Evolutionary conservation across 441 rosid genomes (phyloP).

Genomic region (Euphorbia neoarborescens): DNA sequence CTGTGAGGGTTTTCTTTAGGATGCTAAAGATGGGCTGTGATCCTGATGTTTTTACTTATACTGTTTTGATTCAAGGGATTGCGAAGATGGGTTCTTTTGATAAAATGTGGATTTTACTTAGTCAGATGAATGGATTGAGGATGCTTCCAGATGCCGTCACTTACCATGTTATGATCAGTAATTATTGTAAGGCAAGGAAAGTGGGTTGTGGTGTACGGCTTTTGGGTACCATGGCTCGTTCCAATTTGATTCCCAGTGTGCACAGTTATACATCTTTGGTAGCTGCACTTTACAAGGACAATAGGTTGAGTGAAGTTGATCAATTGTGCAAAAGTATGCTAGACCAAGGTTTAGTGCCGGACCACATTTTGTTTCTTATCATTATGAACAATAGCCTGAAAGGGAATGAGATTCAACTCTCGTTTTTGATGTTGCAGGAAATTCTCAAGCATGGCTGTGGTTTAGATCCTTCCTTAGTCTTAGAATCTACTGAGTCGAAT

Average conservation of each 20-base stretch:
- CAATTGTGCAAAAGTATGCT: conserved; percentile 42
- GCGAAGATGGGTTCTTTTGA: conserved; percentile 38
- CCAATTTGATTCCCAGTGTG: conserved; percentile 32
- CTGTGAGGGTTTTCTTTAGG: conserved; percentile 40
- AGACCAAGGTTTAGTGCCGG: conserved; percentile 45
- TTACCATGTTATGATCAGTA: conserved; percentile 42
- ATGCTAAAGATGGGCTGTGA: conserved; percentile 47
- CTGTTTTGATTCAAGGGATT: conserved; percentile 50
- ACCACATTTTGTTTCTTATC: conserved; percentile 45
- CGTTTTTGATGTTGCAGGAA: conserved; percentile 36
- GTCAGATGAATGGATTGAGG: conserved; percentile 35
- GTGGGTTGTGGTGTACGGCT: conserved; percentile 41
- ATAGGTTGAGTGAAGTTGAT: conserved; percentile 32
- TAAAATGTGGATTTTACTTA: conserved; percentile 35
- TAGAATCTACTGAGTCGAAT: conserved; percentile 20
- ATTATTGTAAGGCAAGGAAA: conserved; percentile 46
- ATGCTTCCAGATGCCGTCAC: conserved; percentile 36
- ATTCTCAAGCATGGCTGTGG: conserved; percentile 44
- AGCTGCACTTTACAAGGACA: conserved; percentile 38
- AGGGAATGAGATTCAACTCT: conserved; percentile 43
- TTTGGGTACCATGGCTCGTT: conserved; percentile 27
- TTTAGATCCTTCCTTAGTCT: conserved; percentile 22
- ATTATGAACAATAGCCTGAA: conserved; percentile 42
- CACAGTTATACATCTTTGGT: conserved; percentile 52
- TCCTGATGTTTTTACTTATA: conserved; percentile 33